Evolutionary conservation across 1,284 basidiomycete species (phyloP).

Genomic region (Tetrapyrgos nigripes): DNA sequence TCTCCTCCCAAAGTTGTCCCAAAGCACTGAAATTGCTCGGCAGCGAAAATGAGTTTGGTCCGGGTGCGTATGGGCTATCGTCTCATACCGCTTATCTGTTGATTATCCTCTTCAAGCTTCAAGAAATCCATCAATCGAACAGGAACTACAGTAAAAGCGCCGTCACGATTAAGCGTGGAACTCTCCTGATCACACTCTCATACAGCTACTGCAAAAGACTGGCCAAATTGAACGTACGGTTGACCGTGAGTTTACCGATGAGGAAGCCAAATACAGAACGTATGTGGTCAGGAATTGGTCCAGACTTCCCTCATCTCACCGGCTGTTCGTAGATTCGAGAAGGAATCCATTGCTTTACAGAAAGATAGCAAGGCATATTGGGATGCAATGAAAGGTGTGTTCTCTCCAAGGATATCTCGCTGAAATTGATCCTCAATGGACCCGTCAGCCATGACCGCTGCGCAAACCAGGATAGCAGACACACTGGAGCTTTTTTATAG

Average conservation of each 20-base stretch:
- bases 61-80: slow-evolving; percentile 40
- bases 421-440: background rate
- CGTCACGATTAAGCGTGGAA: slow-evolving; percentile 15
- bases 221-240: slow-evolving; percentile 97
- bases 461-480: slow-evolving; percentile 94
- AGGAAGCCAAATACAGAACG: slow-evolving; percentile 91
- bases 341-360: slow-evolving; percentile 90
- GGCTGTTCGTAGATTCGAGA: slow-evolving; percentile 77
- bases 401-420: background rate
- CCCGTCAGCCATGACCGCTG: slow-evolving; percentile 82
- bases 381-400: slow-evolving; percentile 90
- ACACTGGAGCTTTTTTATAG: slow-evolving; percentile 95
- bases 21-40: too few species aligned
- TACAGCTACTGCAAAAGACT: slow-evolving; percentile 93
- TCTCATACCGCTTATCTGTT: slow-evolving; percentile 1
- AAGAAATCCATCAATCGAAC: slow-evolving; percentile 95
- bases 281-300: slow-evolving; percentile 49
- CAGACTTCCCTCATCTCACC: slow-evolving; percentile 3
- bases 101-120: slow-evolving; percentile 59
- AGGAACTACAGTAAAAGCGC: slow-evolving; percentile 76
- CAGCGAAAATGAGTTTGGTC: slow-evolving; percentile 54
- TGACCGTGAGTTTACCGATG: slow-evolving; percentile 92
- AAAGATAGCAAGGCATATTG: slow-evolving; percentile 96
- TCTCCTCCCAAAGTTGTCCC: too few species aligned
- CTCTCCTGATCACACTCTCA: slow-evolving; percentile 13